Evolutionary conservation across 148 eudicot genomes (phyloP).

Genomic region (Gaultheria prostrata): DNA sequence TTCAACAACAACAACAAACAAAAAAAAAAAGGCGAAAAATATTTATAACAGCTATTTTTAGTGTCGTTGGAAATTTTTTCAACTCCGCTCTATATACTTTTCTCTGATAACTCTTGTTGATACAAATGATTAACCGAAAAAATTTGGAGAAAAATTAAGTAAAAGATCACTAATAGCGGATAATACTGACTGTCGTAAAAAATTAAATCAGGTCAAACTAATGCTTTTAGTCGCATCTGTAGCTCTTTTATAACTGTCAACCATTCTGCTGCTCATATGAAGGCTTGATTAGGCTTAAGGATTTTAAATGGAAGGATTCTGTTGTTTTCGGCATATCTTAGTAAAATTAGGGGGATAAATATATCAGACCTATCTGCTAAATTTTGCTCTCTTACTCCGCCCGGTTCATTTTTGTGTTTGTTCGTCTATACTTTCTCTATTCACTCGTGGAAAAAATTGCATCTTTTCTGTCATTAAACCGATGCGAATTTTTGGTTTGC

Average conservation of each 20-base stretch:
- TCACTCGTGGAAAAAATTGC: background rate
- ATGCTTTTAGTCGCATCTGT: background rate
- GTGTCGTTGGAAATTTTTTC: background rate
- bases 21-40: background rate
- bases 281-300: background rate
- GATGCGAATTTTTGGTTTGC: background rate
- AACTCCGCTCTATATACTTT: background rate
- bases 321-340: background rate
- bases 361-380: background rate
- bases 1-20: too few relatives aligned
- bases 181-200: too few relatives aligned
- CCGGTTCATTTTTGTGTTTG: background rate
- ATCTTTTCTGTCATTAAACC: background rate
- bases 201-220: background rate
- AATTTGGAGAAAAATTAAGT: too few relatives aligned
- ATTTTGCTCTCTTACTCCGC: background rate
- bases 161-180: too few relatives aligned
- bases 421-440: constrained; percentile 4
- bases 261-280: background rate
- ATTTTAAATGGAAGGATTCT: background rate
- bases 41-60: too few relatives aligned
- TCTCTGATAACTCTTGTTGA: background rate
- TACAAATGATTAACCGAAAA: background rate
- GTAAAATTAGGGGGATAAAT: background rate
- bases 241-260: background rate